Base-by-base conservation (phyloP, 1,284 basidiomycete genomes). In the Amylostereum areolatum region DNA sequence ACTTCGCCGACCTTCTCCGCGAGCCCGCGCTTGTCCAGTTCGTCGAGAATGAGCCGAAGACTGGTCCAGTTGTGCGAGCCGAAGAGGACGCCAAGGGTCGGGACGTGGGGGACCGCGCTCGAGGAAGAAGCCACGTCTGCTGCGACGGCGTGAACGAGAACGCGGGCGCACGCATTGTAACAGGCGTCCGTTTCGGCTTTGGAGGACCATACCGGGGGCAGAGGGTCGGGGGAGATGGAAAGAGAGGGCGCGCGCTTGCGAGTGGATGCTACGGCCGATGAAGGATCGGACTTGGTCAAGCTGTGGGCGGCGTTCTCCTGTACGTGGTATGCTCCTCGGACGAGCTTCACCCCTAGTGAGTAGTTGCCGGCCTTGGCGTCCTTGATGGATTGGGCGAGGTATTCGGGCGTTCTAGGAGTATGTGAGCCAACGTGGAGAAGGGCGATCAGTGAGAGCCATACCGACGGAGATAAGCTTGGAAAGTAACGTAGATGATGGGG, bases 311-410 rank as follows among this genome's bases (percentile, higher is more conserved):
- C 70, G 42, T 81, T 62, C 64, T 97, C 96, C 49, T 86, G 77
- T 2, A 83, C 78, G 59, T 95, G 89, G 66, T 97, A 98, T 2
- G 95, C 95, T 0, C 95, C 96, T 27, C 96, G 83, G 32, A 98
- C 95, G 49, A 98, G 85, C 69, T 98, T 98, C 54, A 95, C 83
- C 12, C 95, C 95, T 2, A 98, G 78, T 0, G 87, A 75, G 65
- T 93, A 97, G 41, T 79, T 75, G 57, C 84, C 73, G 43, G 65
- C 66, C 54, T 80, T 73, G 6, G 95, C 88, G 49, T 90, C 83
- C n/a, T 69, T 68, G 42, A 95, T 67, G 32, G 83, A 78, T 30
- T 79, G 78, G 0, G 70, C 70, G 18, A 97, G 76, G 54, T 92
- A 83, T 27, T 70, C 65, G 0, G 85, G 85, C 1, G 81, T 86